A percentile compares a stretch with the other conserved stretches of the same genome.
Conservation (phyloP, 2,329 filamentous ascomycete species). For the Amauroascus verrucosus region DNA sequence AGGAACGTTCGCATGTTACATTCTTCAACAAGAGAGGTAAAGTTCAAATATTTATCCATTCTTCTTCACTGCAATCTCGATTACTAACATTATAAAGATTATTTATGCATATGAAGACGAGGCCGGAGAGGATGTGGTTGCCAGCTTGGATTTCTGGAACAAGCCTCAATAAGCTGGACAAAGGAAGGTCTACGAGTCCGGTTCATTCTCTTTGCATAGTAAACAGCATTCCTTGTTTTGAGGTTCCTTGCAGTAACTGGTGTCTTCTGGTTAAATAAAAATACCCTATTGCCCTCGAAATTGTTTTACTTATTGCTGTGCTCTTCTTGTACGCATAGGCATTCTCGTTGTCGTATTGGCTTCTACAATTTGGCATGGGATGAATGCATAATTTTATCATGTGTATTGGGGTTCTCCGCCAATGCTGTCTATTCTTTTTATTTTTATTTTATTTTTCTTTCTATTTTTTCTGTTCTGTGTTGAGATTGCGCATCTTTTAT, state of each 20-base stretch:
- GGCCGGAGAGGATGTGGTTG: slow-evolving; percentile 81
- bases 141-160: slow-evolving; percentile 95
- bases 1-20: slow-evolving; percentile 97
- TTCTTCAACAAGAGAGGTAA: slow-evolving; percentile 90
- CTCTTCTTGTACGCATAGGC: neutral
- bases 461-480: neutral
- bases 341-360: neutral
- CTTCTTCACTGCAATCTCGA: neutral
- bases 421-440: neutral
- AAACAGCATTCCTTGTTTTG: neutral
- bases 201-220: slow-evolving; percentile 3
- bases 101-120: slow-evolving; percentile 97
- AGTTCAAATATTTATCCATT: slow-evolving; percentile 23
- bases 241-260: neutral
- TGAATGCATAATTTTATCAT: neutral
- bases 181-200: neutral
- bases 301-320: neutral
- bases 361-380: neutral
- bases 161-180: slow-evolving; percentile 27
- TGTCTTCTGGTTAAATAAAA: slow-evolving; percentile 2
- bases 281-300: slow-evolving; percentile 4
- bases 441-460: neutral
- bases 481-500: neutral
- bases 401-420: neutral
- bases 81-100: slow-evolving; percentile 52